Evolutionary conservation across 768 basidiomycete species (phyloP).

Genomic region (Ramaria sp.): DNA sequence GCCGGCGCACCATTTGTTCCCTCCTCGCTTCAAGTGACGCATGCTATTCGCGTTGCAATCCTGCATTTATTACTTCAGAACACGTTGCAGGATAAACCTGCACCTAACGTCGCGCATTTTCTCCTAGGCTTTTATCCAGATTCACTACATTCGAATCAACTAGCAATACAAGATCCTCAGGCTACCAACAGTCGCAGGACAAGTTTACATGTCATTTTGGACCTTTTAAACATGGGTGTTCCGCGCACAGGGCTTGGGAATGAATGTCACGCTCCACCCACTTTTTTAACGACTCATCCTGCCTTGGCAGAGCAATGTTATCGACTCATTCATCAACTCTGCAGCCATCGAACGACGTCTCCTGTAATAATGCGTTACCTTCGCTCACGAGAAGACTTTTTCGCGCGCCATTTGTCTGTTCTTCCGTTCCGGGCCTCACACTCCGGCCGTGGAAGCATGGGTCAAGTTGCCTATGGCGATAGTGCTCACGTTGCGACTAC

Average conservation of each 20-base stretch:
- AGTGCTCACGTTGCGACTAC: conserved; percentile 60
- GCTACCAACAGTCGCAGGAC: conserved; percentile 60
- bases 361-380: conserved; percentile 77
- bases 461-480: conserved; percentile 61
- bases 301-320: conserved; percentile 80
- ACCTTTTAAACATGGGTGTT: conserved; percentile 63
- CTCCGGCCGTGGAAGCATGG: conserved; percentile 34
- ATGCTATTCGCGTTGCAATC: conserved; percentile 65
- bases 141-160: conserved; percentile 29
- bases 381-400: conserved; percentile 82
- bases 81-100: conserved; percentile 47
- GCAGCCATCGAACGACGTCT: conserved; percentile 76
- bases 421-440: conserved; percentile 58
- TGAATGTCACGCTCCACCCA: conserved; percentile 29
- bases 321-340: conserved; percentile 74
- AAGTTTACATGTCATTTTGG: conserved; percentile 73
- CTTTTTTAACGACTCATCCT: conserved; percentile 52
- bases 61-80: conserved; percentile 76
- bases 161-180: conserved; percentile 69
- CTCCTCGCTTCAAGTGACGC: conserved; percentile 30
- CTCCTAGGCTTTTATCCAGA: conserved; percentile 62
- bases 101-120: conserved; percentile 83
- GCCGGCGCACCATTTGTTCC: conserved; percentile 57
- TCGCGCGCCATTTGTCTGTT: conserved; percentile 70
- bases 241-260: conserved; percentile 32